Evolutionary conservation across 2,329 filamentous ascomycete species (phyloP).

Genomic region (Exserohilum turcica): DNA sequence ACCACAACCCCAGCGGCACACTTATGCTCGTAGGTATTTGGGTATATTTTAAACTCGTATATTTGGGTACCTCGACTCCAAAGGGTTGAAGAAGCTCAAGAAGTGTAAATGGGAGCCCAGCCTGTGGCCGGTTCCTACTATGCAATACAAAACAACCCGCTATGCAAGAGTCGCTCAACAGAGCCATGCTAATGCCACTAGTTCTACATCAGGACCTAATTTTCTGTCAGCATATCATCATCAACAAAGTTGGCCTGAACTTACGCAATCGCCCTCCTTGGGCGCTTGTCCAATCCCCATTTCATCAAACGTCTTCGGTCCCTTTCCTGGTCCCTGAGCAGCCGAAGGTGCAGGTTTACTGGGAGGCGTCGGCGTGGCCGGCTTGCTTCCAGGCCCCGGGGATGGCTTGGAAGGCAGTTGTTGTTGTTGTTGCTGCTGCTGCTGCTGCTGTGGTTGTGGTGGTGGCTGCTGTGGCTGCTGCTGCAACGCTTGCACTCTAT

Average conservation of each 20-base stretch:
- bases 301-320: conserved; percentile 94
- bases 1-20: background rate
- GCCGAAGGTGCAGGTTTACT: conserved; percentile 38
- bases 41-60: conserved; percentile 3
- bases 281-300: conserved; percentile 92
- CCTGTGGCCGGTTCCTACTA: conserved; percentile 10
- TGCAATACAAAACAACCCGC: conserved; percentile 23
- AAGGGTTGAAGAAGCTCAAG: conserved; percentile 8
- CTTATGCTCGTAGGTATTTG: background rate
- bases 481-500: conserved; percentile 30
- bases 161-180: conserved; percentile 22
- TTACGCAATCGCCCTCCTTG: conserved; percentile 88
- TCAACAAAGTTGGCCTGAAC: conserved; percentile 24
- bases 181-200: background rate
- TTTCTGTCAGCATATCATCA: conserved; percentile 12
- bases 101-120: conserved; percentile 17
- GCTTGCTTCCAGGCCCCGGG: conserved; percentile 24
- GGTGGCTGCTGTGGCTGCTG: conserved; percentile 23
- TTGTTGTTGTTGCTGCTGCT: conserved; percentile 19
- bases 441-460: conserved; percentile 16
- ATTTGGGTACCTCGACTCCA: conserved; percentile 2
- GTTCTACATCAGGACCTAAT: conserved; percentile 38
- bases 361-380: conserved; percentile 31
- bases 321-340: conserved; percentile 62
- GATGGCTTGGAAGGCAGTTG: conserved; percentile 23